Evolutionary conservation across 108 stramenopile genomes (phyloP).

Genomic region (Stephanodiscus triporus): DNA sequence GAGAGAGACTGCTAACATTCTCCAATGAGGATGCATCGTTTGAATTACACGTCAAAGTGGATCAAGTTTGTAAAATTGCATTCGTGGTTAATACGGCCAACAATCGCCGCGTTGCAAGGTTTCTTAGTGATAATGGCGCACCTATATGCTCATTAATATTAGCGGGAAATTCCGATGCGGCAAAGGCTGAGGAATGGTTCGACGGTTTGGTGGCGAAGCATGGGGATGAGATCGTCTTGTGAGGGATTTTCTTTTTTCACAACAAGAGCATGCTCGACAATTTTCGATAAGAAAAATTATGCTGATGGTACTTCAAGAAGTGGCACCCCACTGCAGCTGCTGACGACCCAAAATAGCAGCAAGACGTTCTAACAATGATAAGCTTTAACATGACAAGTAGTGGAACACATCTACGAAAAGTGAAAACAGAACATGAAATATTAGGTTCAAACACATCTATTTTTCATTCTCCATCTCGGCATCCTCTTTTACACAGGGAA

Average conservation of each 20-base stretch:
- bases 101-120: constrained; percentile 51
- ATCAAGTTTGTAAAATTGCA: constrained; percentile 58
- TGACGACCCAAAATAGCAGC: too few relatives aligned
- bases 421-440: too few relatives aligned
- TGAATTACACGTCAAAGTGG: constrained; percentile 81
- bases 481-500: too few relatives aligned
- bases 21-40: constrained; percentile 72
- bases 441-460: too few relatives aligned
- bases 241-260: not conserved
- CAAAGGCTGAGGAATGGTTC: constrained; percentile 65
- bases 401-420: too few relatives aligned
- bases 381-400: too few relatives aligned
- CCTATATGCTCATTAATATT: constrained; percentile 72
- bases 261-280: too few relatives aligned
- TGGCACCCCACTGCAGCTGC: too few relatives aligned
- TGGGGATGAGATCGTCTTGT: constrained; percentile 52
- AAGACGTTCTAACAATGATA: too few relatives aligned
- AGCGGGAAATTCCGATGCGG: constrained; percentile 36
- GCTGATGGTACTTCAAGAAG: too few relatives aligned
- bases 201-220: constrained; percentile 52
- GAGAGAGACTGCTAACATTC: constrained; percentile 68
- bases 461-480: too few relatives aligned
- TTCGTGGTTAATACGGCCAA: constrained; percentile 50
- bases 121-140: constrained; percentile 54
- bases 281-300: too few relatives aligned